phyloP scores from a whole-genome alignment of 768 basidiomycete species.

The Cyathus striatus region DNA sequence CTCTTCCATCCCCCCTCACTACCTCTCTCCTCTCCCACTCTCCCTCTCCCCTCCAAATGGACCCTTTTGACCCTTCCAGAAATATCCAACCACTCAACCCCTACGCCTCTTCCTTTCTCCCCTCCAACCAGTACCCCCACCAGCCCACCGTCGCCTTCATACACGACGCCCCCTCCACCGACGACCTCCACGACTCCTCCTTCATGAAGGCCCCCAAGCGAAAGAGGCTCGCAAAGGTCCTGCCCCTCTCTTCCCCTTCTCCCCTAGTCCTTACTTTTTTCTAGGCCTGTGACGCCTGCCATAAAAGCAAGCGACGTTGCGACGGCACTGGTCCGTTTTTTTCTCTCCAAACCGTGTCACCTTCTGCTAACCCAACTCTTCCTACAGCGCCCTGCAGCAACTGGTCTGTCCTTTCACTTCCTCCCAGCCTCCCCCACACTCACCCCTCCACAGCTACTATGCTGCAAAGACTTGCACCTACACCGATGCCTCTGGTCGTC shows the following conservation, averaged over 20 bases:
- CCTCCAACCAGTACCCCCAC: constrained; percentile 8
- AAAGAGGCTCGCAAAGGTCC: constrained; percentile 50
- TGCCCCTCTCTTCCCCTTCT: constrained; percentile 3
- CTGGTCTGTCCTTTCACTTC: constrained; percentile 38
- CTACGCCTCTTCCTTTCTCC: constrained; percentile 13
- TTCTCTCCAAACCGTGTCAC: constrained; percentile 6
- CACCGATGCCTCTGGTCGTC: constrained; percentile 72
- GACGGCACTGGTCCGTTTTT: constrained; percentile 65
- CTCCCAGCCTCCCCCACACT: constrained; percentile 6
- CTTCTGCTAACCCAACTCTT: constrained; percentile 9
- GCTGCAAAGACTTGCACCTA: constrained; percentile 80
- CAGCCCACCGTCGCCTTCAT: constrained; percentile 5
- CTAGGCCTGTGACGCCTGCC: constrained; percentile 76
- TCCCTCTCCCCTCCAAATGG: constrained; percentile 23
- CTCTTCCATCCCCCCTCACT: neutral
- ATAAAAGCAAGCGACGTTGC: constrained; percentile 80
- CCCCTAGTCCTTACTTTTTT: constrained; percentile 4
- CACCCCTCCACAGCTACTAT: constrained; percentile 51
- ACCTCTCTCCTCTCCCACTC: constrained; percentile 7
- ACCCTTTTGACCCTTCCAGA: constrained; percentile 23
- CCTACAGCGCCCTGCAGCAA: constrained; percentile 72
- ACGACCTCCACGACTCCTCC: constrained; percentile 22
- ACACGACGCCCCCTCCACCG: constrained; percentile 15
- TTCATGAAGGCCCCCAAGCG: constrained; percentile 47
- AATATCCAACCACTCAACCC: constrained; percentile 2